phyloP scores from a whole-genome alignment of 2,329 filamentous ascomycete genomes.

The Microthyrium microscopicum region DNA sequence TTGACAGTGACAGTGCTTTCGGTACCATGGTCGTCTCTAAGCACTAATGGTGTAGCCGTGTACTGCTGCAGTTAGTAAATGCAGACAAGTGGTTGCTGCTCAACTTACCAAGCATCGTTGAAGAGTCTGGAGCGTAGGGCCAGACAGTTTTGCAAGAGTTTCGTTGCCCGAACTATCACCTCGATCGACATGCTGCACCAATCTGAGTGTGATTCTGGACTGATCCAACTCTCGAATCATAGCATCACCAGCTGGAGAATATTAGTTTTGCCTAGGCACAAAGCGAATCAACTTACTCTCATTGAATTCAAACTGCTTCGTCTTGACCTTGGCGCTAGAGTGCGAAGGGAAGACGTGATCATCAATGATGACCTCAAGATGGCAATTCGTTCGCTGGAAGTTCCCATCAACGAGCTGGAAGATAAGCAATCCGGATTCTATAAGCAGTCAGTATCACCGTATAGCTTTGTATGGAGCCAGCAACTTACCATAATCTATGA shows the following conservation, averaged over 20 bases:
- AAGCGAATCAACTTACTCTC: slow-evolving; percentile 39
- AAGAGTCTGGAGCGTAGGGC: slow-evolving; percentile 71
- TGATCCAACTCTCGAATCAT: slow-evolving; percentile 96
- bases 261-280: slow-evolving; percentile 13
- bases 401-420: slow-evolving; percentile 90
- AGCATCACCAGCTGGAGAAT: slow-evolving; percentile 55
- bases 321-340: slow-evolving; percentile 57
- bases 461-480: not conserved
- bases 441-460: slow-evolving; percentile 18
- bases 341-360: slow-evolving; percentile 90
- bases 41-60: slow-evolving; percentile 66
- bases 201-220: slow-evolving; percentile 74
- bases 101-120: slow-evolving; percentile 64
- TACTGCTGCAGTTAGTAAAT: too few species aligned
- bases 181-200: slow-evolving; percentile 64
- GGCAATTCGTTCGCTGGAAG: slow-evolving; percentile 56
- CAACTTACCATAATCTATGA: slow-evolving; percentile 54
- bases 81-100: slow-evolving; percentile 7
- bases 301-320: slow-evolving; percentile 56
- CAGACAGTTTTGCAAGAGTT: slow-evolving; percentile 64
- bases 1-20: slow-evolving; percentile 73
- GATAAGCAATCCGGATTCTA: slow-evolving; percentile 79
- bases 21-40: slow-evolving; percentile 63
- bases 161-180: slow-evolving; percentile 51
- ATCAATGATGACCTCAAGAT: slow-evolving; percentile 81